Evolutionary conservation across 2,329 filamentous ascomycete genomes (phyloP).

Genomic region (Huntiella omanensis): DNA sequence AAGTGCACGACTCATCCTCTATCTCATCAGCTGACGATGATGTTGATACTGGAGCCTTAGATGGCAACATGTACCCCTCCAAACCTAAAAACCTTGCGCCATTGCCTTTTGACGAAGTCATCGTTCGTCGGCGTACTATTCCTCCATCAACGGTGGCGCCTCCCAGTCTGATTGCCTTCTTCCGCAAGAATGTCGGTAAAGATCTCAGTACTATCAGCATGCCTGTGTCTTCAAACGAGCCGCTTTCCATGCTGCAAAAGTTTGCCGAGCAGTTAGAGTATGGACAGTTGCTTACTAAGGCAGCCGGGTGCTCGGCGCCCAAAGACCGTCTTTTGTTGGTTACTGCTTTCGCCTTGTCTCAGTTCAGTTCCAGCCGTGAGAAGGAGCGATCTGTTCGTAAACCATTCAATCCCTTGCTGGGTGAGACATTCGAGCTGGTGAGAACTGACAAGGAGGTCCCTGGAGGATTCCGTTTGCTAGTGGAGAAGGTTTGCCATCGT

Average conservation of each 20-base stretch:
- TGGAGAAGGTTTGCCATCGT: constrained; percentile 86
- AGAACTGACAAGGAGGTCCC: constrained; percentile 57
- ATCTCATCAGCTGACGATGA: constrained; percentile 40
- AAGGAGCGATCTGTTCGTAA: constrained; percentile 89
- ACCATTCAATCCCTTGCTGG: constrained; percentile 91
- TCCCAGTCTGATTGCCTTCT: constrained; percentile 80
- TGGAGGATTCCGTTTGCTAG: constrained; percentile 70
- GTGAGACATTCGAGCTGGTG: constrained; percentile 86
- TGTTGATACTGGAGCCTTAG: constrained; percentile 38
- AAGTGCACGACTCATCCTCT: constrained; percentile 36
- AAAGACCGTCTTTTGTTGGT: constrained; percentile 65
- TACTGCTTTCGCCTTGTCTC: constrained; percentile 75
- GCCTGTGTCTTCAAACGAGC: constrained; percentile 94
- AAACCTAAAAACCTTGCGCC: constrained; percentile 61
- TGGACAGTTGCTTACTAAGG: constrained; percentile 61
- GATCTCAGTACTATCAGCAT: constrained; percentile 92
- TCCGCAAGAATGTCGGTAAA: constrained; percentile 95
- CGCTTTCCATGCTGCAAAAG: constrained; percentile 70
- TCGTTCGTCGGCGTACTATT: constrained; percentile 52
- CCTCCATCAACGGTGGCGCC: constrained; percentile 58
- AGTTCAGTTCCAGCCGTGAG: constrained; percentile 62
- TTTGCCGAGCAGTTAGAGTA: constrained; percentile 86
- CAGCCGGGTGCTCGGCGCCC: constrained; percentile 39
- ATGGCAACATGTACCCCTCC: constrained; percentile 50
- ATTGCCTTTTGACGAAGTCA: constrained; percentile 47